phyloP scores from a whole-genome alignment of 805 yeast species.

The Wickerhamomyces canadensis region DNA sequence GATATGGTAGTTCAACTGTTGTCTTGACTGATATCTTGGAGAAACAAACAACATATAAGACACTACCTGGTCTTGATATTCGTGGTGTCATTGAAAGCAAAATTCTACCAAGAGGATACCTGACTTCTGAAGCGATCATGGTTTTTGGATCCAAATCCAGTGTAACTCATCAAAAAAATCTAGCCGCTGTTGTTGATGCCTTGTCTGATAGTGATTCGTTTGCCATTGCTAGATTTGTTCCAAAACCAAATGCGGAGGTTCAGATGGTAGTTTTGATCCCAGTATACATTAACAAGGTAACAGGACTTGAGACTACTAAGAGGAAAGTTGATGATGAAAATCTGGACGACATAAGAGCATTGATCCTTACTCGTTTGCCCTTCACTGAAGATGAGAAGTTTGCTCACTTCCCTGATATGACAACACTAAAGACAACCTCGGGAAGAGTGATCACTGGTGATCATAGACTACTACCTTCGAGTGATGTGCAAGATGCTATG shows the following conservation, averaged over 20 bases:
- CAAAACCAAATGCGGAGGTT: conserved; percentile 41
- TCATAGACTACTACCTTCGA: conserved; percentile 28
- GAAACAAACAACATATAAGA: conserved; percentile 34
- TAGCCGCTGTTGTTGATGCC: conserved; percentile 46
- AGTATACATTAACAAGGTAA: conserved; percentile 19
- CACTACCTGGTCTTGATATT: conserved; percentile 54
- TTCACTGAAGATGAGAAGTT: conserved; percentile 70
- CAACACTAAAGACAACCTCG: conserved; percentile 29
- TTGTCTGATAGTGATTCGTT: conserved; percentile 41
- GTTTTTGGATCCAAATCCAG: conserved; percentile 39
- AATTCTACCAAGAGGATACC: conserved; percentile 51
- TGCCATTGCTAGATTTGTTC: conserved; percentile 63
- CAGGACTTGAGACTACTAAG: conserved; percentile 16
- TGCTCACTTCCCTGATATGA: conserved; percentile 43
- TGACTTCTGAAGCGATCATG: conserved; percentile 53
- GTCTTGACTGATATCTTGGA: conserved; percentile 46
- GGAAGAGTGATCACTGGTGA: conserved; percentile 20
- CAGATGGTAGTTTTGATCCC: conserved; percentile 55
- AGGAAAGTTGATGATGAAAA: conserved; percentile 17
- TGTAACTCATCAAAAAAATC: conserved; percentile 33
- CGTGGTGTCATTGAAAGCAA: conserved; percentile 49
- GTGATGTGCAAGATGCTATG: conserved; percentile 38
- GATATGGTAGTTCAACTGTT: conserved; percentile 56
- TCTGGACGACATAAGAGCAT: conserved; percentile 28
- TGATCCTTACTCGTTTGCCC: conserved; percentile 56